Conservation (phyloP, 2,329 filamentous ascomycete genomes). For the Emergomyces pasteurianus region DNA sequence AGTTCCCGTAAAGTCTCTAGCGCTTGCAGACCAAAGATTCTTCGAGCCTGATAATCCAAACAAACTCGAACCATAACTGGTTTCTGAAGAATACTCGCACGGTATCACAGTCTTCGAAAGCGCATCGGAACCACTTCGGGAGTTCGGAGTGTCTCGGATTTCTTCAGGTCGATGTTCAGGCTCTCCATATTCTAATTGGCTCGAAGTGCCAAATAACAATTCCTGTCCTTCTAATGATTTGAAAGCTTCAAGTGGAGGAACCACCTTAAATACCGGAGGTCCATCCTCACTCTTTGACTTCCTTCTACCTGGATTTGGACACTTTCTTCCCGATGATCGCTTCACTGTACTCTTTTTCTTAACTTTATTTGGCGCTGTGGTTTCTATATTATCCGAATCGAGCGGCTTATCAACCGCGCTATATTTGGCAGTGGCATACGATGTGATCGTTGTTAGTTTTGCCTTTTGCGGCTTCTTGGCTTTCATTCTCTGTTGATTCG, state of each 20-base stretch:
- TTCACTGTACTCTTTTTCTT: conserved; percentile 3
- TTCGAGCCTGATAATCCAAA: conserved; percentile 19
- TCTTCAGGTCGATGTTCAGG: conserved; percentile 46
- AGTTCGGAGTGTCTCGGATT: conserved; percentile 34
- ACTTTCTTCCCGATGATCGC: conserved; percentile 6
- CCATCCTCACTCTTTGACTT: conserved; percentile 14
- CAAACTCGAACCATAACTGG: neutral
- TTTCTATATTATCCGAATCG: conserved; percentile 33
- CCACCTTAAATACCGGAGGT: conserved; percentile 45
- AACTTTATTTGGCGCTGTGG: conserved; percentile 29
- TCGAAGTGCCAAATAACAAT: conserved; percentile 76
- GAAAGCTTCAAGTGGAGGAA: conserved; percentile 58
- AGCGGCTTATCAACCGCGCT: conserved; percentile 23
- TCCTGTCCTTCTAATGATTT: conserved; percentile 57
- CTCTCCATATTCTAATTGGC: conserved; percentile 63
- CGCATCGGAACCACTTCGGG: conserved; percentile 24
- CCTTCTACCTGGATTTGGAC: conserved; percentile 8
- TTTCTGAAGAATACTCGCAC: neutral
- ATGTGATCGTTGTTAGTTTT: conserved; percentile 67
- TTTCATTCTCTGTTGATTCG: conserved; percentile 9
- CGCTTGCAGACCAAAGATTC: conserved; percentile 58
- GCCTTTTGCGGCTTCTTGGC: conserved; percentile 46
- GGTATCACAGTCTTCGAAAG: conserved; percentile 5
- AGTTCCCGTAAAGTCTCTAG: conserved; percentile 53
- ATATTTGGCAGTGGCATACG: conserved; percentile 62